These are phyloP conservation scores for Diaporthe citrichinensis DNA, from an alignment of 2,329 filamentous ascomycete genomes.

Conservation along the genomic window DNA sequence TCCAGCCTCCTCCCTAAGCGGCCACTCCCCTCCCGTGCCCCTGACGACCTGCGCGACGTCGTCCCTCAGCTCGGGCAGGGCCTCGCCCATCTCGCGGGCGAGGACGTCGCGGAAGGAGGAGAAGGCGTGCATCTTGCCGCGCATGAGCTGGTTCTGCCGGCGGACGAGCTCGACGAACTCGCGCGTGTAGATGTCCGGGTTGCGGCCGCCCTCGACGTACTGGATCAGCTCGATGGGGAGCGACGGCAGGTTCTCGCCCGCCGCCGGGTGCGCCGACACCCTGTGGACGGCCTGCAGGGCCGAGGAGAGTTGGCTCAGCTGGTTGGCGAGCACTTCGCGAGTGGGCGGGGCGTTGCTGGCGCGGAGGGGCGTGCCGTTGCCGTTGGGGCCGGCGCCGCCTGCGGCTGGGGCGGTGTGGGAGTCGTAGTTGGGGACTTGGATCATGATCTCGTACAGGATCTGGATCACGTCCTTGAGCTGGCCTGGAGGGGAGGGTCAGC, in stretches of 20 bases:
- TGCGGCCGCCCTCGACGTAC: conserved; percentile 80
- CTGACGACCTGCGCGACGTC: conserved; percentile 67
- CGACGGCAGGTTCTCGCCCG: conserved; percentile 57
- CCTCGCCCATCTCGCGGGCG: conserved; percentile 68
- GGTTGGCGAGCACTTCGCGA: conserved; percentile 68
- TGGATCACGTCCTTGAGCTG: conserved; percentile 74
- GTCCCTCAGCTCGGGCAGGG: conserved; percentile 71
- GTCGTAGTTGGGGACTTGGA: conserved; percentile 75
- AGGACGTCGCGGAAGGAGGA: conserved; percentile 72
- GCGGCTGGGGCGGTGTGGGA: conserved; percentile 55
- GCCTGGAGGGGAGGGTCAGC: conserved; percentile 53
- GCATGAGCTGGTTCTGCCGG: conserved; percentile 75
- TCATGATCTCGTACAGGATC: conserved; percentile 74
- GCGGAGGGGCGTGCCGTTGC: conserved; percentile 68
- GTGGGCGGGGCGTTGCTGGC: conserved; percentile 61
- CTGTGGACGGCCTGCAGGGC: conserved; percentile 58
- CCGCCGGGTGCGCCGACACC: conserved; percentile 55
- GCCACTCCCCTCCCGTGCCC: conserved; percentile 56
- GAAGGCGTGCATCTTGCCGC: conserved; percentile 75
- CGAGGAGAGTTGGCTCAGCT: conserved; percentile 60
- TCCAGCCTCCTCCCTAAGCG: conserved; percentile 9
- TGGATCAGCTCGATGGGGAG: conserved; percentile 75
- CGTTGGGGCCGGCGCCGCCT: conserved; percentile 43
- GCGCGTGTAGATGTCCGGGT: conserved; percentile 81
- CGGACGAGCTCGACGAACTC: conserved; percentile 80